These are phyloP conservation scores for Boletus patriciae DNA, from an alignment of 768 basidiomycete genomes.

Conservation along the genomic window DNA sequence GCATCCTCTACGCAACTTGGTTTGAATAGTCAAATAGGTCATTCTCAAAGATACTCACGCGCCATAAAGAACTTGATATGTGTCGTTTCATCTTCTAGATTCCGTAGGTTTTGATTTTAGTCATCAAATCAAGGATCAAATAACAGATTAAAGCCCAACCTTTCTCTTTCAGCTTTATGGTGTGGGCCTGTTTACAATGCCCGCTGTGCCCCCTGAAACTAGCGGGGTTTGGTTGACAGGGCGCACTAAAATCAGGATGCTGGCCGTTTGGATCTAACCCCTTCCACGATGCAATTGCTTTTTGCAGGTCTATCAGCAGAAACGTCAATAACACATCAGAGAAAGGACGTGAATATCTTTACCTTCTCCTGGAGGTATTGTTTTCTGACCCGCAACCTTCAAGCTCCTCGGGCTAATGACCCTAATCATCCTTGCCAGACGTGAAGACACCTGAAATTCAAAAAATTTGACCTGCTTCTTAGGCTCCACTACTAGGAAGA, in stretches of 20 bases:
- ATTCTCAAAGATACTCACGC: not conserved
- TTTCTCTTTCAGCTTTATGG: not conserved
- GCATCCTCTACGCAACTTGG: not conserved
- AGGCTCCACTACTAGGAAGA: not conserved
- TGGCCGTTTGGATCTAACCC: too few relatives aligned
- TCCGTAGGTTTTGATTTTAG: not conserved
- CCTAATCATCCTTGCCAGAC: not conserved
- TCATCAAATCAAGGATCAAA: not conserved
- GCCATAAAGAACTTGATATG: constrained; percentile 14
- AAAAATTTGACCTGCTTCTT: not conserved
- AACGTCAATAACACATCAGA: not conserved
- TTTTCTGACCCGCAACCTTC: not conserved
- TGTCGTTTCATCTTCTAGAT: not conserved
- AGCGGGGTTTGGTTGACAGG: not conserved
- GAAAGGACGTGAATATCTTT: not conserved
- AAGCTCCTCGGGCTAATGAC: not conserved
- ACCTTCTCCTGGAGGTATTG: constrained; percentile 1
- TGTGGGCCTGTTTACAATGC: constrained; percentile 8
- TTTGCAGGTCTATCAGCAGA: not conserved
- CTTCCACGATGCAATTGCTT: not conserved
- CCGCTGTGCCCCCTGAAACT: not conserved
- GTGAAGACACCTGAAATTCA: not conserved
- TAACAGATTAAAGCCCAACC: not conserved
- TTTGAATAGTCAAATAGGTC: not conserved
- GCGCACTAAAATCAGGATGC: not conserved